Base-by-base conservation (phyloP, 2,329 filamentous ascomycete genomes). In the Alternaria solani region DNA sequence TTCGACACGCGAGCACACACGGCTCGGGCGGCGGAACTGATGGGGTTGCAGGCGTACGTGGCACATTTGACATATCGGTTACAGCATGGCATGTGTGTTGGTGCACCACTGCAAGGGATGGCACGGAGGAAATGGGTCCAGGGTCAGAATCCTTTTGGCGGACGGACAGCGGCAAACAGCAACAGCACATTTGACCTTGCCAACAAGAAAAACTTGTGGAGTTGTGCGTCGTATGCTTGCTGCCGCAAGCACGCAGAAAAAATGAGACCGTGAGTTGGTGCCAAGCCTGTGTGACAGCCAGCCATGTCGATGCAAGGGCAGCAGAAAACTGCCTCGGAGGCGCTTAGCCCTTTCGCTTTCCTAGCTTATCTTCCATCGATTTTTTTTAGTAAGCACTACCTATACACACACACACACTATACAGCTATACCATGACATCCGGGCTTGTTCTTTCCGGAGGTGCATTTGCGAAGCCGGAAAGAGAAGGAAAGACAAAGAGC, bases 41-140 rank as follows among this genome's bases (percentile, higher is more conserved):
- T 48, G 49, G 46, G 46, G 54, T 41, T 28, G 18, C 38, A 41
- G 46, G 46, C 38, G 39, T 57, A 57, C 54, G 54, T 57, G 54
- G 54, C 54, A 49, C 32, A 43, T 42, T 57, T 39, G 54, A 25
- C 20, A 42, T 38, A 23, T 51, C 54, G 46, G 54, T 41, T 57
- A 57, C 44, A 51, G 46, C 28, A 44, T 16, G 39, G 20, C 30
- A 46, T 46, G 51, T 34, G 39, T 54, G 51, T 42, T 42, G 39
- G 20, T 25, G 39, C 39, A n/a, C 25, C 39, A n/a, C 25, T 44
- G 38, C 46, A 41, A 48, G 47, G 51, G 47, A 57, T 52, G 47
- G 55, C 51, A 55, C 51, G 56, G 56, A 59, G 53, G 56, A 59
- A 59, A 59, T 59, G 56, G 56, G 56, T 59, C 56, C 56, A 49